A percentile compares a stretch with the other conserved stretches of the same genome.
Conservation (phyloP, 192 early-diverging fungal species). For the Cetraspora pellucida region DNA sequence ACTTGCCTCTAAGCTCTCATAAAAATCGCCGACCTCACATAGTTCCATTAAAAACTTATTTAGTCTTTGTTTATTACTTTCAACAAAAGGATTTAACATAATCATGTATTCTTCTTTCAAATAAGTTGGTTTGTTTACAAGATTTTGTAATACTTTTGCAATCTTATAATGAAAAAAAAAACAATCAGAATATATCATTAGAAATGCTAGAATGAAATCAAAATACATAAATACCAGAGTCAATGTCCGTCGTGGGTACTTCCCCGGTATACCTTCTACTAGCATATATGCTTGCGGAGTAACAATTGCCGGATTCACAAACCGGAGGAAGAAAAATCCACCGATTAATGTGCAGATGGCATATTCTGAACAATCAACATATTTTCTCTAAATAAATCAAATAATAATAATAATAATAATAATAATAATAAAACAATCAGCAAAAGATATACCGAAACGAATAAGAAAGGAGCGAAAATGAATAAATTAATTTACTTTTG, state of each 20-base stretch:
- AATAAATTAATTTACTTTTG: constrained; percentile 54
- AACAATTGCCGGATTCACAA: constrained; percentile 97
- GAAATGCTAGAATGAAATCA: neutral
- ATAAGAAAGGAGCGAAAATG: neutral
- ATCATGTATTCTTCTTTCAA: constrained; percentile 93
- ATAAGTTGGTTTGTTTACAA: constrained; percentile 92
- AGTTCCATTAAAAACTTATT: constrained; percentile 88
- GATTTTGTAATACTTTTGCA: constrained; percentile 94
- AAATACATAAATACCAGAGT: constrained; percentile 63
- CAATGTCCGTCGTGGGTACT: constrained; percentile 81
- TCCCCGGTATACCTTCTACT: constrained; percentile 77
- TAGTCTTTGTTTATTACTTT: constrained; percentile 81
- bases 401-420: neutral
- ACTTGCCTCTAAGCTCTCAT: constrained; percentile 80
- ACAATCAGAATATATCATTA: neutral
- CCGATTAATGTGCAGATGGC: constrained; percentile 94
- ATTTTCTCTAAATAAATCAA: constrained; percentile 64
- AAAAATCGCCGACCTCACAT: constrained; percentile 94
- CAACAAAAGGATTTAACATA: constrained; percentile 86
- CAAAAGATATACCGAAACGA: neutral
- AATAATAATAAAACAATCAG: neutral
- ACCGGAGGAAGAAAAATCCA: constrained; percentile 95
- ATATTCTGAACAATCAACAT: constrained; percentile 85
- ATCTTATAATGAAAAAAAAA: constrained; percentile 47
- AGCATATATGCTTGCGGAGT: constrained; percentile 96